Percentiles rank a stretch among this genome's conserved stretches.
phyloP scores from a whole-genome alignment of 305 asterid genomes.

The Plantago coronopus region DNA sequence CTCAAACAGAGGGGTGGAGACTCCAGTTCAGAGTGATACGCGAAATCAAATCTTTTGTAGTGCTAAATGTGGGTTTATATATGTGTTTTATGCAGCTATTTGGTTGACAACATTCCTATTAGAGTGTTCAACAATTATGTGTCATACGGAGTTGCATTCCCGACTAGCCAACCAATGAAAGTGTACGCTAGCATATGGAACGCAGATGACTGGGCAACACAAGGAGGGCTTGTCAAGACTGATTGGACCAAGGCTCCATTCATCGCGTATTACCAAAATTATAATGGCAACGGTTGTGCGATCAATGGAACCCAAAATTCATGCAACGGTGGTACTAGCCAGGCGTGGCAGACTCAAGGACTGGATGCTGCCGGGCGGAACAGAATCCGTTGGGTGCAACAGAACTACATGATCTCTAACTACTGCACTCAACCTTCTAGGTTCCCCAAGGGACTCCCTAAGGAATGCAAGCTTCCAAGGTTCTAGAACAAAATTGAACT shows the following conservation, averaged over 20 bases:
- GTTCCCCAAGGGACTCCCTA: slow-evolving; percentile 37
- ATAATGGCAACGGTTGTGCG: slow-evolving; percentile 23
- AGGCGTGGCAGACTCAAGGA: slow-evolving; percentile 30
- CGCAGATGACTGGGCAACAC: no score
- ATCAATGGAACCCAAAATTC: no score
- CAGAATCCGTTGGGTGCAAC: slow-evolving; percentile 37
- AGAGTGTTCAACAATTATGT: no score
- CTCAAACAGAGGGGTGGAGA: slow-evolving; percentile 39
- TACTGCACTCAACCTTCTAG: no score
- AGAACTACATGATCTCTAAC: slow-evolving; percentile 35
- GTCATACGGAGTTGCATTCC: no score
- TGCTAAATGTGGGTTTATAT: no score
- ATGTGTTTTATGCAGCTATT: no score
- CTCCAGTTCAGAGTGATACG: slow-evolving; percentile 8
- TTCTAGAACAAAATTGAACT: slow-evolving; percentile 17
- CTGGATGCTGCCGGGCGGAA: slow-evolving; percentile 38
- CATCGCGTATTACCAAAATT: slow-evolving; percentile 27
- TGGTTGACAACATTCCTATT: no score
- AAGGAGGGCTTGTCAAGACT: no score
- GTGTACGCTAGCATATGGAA: no score
- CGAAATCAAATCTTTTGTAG: no score
- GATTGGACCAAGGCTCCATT: slow-evolving; percentile 39
- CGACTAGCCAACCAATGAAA: no score
- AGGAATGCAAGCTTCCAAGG: slow-evolving; percentile 38
- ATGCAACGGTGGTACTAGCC: neutral